Evolutionary conservation across 2,329 filamentous ascomycete species (phyloP), one percentile per base, ranked within the genome.

Genomic region (Periconia macrospinosa): DNA sequence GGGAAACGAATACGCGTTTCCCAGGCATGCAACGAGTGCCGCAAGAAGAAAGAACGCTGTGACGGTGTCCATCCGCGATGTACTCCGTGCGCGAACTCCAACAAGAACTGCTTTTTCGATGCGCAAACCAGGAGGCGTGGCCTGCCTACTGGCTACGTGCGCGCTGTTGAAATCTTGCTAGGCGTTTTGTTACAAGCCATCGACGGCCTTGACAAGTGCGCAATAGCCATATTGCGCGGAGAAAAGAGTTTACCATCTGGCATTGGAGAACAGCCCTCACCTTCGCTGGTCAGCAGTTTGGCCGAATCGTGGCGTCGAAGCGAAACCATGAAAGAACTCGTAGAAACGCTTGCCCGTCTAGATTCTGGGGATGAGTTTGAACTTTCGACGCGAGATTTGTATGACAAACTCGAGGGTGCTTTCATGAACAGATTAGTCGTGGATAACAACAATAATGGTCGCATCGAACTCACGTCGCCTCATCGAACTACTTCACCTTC

Each of bases 101-200:
- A 82, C 49, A 80, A 88, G 46, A 70, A 79, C 33, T 92, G 90
- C 70, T 86, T 86, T 15, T 92, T 92, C 69, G 85, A 88, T 56
- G 82, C 87, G 50, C 86, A 85, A 49, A 85, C 87, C 8, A 91
- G 90, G 73, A 91, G 91, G 70, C 81, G 89, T 57, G 89, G 90
- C 3, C 84, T 92, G 10, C 89, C 89, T 62, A 89, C 89, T n/a
- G 53, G 52, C 48, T 20, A 48, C 43, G 18, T 30, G 3, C 30
- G 13, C 23, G 27, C 30, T 15, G 20, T 41, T n/a, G 33, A 37
- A n/a, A 37, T 37, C 11, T 14, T 37, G 33, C 33, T 37, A n/a
- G 33, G 33, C 33, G 11, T 37, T n/a, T 6, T 37, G 33, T 37
- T 37, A 13, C 33, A 37, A 13, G 33, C 33, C 3, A 37, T 37